phyloP scores from a whole-genome alignment of 192 early-diverging fungal species.

The Pilaira anomala region DNA sequence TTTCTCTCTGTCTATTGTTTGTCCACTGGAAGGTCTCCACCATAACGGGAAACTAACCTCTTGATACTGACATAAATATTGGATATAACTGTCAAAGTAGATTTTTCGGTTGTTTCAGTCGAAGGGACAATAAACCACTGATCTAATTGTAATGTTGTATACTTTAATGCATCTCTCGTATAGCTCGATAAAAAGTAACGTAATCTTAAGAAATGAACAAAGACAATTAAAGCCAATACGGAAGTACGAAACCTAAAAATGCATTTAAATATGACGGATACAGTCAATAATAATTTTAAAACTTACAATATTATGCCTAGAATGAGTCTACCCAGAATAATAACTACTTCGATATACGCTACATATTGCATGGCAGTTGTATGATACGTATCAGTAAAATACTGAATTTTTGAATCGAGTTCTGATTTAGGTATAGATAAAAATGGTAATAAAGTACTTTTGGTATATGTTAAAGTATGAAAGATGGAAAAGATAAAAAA shows the following conservation, averaged over 20 bases:
- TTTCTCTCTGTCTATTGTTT: too few species aligned
- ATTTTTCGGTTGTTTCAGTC: background rate
- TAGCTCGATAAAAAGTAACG: slow-evolving; percentile 59
- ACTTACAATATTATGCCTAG: slow-evolving; percentile 48
- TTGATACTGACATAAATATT: background rate
- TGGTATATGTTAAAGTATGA: slow-evolving; percentile 63
- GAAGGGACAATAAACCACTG: slow-evolving; percentile 1
- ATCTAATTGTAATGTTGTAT: slow-evolving; percentile 39
- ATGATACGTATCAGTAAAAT: slow-evolving; percentile 57
- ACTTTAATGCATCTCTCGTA: slow-evolving; percentile 38
- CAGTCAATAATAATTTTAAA: background rate
- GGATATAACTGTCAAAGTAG: background rate
- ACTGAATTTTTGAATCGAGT: slow-evolving; percentile 41
- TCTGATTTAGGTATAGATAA: slow-evolving; percentile 46
- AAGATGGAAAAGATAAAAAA: slow-evolving; percentile 72
- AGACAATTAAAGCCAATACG: slow-evolving; percentile 46
- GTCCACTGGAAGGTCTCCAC: background rate
- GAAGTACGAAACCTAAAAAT: slow-evolving; percentile 33
- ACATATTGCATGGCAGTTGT: slow-evolving; percentile 54
- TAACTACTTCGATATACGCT: slow-evolving; percentile 65
- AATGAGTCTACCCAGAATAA: slow-evolving; percentile 60
- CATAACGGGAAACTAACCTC: background rate
- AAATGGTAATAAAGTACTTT: slow-evolving; percentile 55
- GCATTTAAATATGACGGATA: background rate
- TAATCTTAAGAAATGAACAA: slow-evolving; percentile 67